Percentiles rank a stretch among this genome's conserved stretches.
Evolutionary conservation across 768 basidiomycete species (phyloP).

Genomic region (Lactarius vividus): DNA sequence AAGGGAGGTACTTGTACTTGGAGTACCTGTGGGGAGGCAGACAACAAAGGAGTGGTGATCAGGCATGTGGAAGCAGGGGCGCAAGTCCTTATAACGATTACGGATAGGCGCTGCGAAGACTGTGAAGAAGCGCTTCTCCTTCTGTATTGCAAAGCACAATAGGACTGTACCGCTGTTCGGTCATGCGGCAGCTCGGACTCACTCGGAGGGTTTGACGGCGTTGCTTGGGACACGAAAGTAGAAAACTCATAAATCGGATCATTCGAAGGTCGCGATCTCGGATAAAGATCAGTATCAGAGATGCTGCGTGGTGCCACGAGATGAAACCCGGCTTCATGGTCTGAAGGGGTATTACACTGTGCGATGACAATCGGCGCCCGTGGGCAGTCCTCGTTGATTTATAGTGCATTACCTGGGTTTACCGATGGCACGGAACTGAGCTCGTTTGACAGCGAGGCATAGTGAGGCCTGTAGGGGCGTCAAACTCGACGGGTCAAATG

Average conservation of each 20-base stretch:
- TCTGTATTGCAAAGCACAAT: not conserved
- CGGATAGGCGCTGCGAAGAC: conserved; percentile 19
- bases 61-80: not conserved
- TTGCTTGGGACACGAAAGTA: not conserved
- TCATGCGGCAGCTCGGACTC: not conserved
- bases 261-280: conserved; percentile 7
- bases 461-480: not conserved
- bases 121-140: not conserved
- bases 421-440: not conserved
- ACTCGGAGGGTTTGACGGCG: conserved; percentile 1
- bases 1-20: conserved; percentile 22
- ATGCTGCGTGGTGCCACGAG: conserved; percentile 1
- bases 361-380: not conserved
- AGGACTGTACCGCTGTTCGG: not conserved
- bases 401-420: not conserved
- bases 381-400: not conserved
- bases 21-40: not conserved
- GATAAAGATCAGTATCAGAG: not conserved
- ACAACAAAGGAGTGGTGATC: conserved; percentile 11
- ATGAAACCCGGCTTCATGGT: not conserved
- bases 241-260: conserved; percentile 13
- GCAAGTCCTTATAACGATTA: conserved; percentile 21
- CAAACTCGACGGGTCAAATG: not conserved
- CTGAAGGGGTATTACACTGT: not conserved
- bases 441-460: not conserved